Percentiles rank a stretch among this genome's conserved stretches.
These are phyloP conservation scores for Sphaerulina musiva DNA, from an alignment of 2,329 filamentous ascomycete genomes.

Conservation along the genomic window DNA sequence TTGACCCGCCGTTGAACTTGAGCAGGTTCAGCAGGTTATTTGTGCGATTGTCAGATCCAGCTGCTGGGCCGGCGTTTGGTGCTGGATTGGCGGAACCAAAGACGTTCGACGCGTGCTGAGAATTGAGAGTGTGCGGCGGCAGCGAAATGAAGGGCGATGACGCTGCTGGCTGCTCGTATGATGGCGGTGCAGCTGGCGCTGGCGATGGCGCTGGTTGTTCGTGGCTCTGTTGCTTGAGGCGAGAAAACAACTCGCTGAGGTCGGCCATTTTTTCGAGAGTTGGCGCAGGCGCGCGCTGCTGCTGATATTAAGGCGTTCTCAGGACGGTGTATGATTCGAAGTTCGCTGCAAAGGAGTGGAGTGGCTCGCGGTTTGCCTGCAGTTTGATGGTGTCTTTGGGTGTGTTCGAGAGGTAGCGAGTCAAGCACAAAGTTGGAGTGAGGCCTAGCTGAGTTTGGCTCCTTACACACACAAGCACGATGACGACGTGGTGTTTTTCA, in stretches of 20 bases:
- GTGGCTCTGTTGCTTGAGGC: constrained; percentile 39
- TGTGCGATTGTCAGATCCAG: constrained; percentile 33
- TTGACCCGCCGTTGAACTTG: constrained; percentile 52
- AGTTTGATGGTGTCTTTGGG: neutral
- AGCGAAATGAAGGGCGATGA: constrained; percentile 55
- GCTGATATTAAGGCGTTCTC: constrained; percentile 2
- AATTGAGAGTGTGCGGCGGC: constrained; percentile 47
- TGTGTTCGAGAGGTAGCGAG: neutral
- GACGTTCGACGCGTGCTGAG: constrained; percentile 52
- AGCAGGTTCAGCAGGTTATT: constrained; percentile 57
- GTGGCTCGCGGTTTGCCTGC: neutral
- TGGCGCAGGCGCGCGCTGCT: constrained; percentile 14
- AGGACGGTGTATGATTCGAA: constrained; percentile 2
- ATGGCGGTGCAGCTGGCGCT: constrained; percentile 26
- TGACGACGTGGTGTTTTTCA: neutral
- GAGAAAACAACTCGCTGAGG: constrained; percentile 40
- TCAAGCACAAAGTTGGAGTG: neutral
- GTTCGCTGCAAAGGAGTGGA: neutral
- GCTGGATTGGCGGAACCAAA: constrained; percentile 51
- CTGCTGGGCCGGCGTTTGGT: constrained; percentile 36
- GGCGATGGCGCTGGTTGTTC: constrained; percentile 34
- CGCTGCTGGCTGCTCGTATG: constrained; percentile 51
- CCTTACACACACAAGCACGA: neutral
- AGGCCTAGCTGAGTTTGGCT: neutral
- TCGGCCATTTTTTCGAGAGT: constrained; percentile 35